Evolutionary conservation across 148 eudicot species (phyloP).

Genomic region (Diospyros lotus): DNA sequence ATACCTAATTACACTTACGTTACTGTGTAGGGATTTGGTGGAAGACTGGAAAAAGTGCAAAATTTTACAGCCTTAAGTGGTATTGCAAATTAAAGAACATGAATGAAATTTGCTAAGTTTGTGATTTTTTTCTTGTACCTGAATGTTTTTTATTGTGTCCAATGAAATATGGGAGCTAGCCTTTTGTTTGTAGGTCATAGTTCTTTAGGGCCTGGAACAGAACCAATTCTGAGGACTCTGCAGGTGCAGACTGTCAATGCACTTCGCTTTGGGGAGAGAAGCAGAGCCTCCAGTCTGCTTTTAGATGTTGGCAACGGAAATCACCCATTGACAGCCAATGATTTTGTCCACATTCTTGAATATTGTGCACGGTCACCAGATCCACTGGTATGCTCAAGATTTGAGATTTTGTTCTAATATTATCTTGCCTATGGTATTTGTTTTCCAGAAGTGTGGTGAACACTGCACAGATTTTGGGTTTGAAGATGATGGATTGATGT

Average conservation of each 20-base stretch:
- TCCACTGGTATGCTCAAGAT: conserved; percentile 55
- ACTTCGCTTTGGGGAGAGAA: conserved; percentile 62
- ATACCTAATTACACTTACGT: background rate
- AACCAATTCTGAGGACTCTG: conserved; percentile 26
- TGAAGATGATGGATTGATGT: background rate
- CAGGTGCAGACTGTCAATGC: conserved; percentile 59
- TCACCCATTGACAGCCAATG: conserved; percentile 26
- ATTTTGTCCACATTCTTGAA: conserved; percentile 54
- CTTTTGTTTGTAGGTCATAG: conserved; percentile 34
- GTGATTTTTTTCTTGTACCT: background rate
- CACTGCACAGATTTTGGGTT: background rate
- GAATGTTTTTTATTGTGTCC: background rate
- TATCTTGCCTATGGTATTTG: background rate
- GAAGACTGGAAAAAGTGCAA: conserved; percentile 22
- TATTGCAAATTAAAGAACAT: background rate
- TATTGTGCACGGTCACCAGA: conserved; percentile 70
- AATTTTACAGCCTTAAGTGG: conserved; percentile 25
- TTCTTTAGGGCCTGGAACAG: conserved; percentile 20
- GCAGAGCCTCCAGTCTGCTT: conserved; percentile 58
- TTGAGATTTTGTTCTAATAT: background rate
- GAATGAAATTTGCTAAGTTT: background rate
- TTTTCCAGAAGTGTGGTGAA: background rate
- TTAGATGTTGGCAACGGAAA: conserved; percentile 30
- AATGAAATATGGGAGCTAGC: conserved; percentile 7
- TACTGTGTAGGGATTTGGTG: conserved; percentile 30